These are phyloP conservation scores for Trichoderma erinaceum DNA, from an alignment of 495 filamentous ascomycete species.

Conservation along the genomic window DNA sequence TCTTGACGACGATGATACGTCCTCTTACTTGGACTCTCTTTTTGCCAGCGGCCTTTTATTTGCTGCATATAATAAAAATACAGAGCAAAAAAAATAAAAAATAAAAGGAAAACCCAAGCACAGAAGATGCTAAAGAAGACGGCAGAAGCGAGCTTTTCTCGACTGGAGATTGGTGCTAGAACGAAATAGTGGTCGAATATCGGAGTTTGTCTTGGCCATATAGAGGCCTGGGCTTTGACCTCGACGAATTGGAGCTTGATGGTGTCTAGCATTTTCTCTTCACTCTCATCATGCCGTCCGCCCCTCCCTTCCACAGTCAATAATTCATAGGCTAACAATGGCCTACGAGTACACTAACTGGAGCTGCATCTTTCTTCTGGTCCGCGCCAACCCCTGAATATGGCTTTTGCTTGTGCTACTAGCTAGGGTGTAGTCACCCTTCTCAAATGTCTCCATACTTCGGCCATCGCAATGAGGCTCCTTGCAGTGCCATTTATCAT, in stretches of 20 bases:
- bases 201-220: not conserved
- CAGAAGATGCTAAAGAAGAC: not conserved
- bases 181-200: not conserved
- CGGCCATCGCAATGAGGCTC: not conserved
- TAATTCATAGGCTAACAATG: not conserved
- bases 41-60: not conserved
- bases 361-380: constrained; percentile 3
- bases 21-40: not conserved
- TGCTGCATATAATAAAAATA: not conserved
- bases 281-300: not conserved
- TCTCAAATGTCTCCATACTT: not conserved
- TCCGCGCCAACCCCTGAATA: constrained; percentile 1
- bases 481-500: not conserved
- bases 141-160: not conserved
- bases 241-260: not conserved
- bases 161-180: not conserved
- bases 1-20: not conserved
- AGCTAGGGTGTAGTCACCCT: not conserved
- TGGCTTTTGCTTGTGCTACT: constrained; percentile 8
- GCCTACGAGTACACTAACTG: constrained; percentile 1
- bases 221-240: not conserved
- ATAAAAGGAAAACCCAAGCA: not conserved
- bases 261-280: not conserved
- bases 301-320: not conserved
- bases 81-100: too few relatives aligned